Base-by-base conservation (phyloP, 2,329 filamentous ascomycete species). In the Colletotrichum nymphaeae region DNA sequence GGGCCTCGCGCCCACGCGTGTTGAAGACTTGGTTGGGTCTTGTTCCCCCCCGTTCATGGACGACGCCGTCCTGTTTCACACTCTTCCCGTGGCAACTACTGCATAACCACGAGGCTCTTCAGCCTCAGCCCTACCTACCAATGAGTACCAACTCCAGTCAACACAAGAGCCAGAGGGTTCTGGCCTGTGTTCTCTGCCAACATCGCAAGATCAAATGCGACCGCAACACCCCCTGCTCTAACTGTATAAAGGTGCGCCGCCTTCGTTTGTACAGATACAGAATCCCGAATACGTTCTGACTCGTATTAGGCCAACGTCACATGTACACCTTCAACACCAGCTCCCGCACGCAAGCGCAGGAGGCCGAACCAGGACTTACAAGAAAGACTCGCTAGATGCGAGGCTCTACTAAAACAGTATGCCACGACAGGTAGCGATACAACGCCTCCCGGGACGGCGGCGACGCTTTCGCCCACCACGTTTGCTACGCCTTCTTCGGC, bases 141-240 rank as follows among this genome's bases (percentile, higher is more conserved):
- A 73, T 73, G 72, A 74, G 57, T 69, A 55, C 57, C 68, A 52
- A 59, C 22, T 62, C 68, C 16, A 68, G 55, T 58, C 72, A 74
- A 28, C 57, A 80, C 68, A 88, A 86, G 78, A 80, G 83, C 14
- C 80, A 83, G 16, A 82, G 88, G 76, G 84, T 89, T 59, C 81
- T 89, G 70, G 87, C 87, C 24, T 90, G 89, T 76, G 87, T 89
- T 24, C 82, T 90, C 49, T 91, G 89, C 78, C 89, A 91, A 78
- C 87, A 89, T 77, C 86, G 89, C 77, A 91, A 91, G 81, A 91
- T 91, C 81, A 90, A 90, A 79, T 91, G 89, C 80, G 89, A 91
- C 77, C 86, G 89, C 73, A 86, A 86, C 55, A 89, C 87, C 53
- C 89, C 89, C 4, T 91, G 89, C 77, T 87, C 88, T 71, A 91